These are phyloP conservation scores for Cladophialophora bantiana DNA, from an alignment of 2,329 filamentous ascomycete genomes.

Conservation along the genomic window DNA sequence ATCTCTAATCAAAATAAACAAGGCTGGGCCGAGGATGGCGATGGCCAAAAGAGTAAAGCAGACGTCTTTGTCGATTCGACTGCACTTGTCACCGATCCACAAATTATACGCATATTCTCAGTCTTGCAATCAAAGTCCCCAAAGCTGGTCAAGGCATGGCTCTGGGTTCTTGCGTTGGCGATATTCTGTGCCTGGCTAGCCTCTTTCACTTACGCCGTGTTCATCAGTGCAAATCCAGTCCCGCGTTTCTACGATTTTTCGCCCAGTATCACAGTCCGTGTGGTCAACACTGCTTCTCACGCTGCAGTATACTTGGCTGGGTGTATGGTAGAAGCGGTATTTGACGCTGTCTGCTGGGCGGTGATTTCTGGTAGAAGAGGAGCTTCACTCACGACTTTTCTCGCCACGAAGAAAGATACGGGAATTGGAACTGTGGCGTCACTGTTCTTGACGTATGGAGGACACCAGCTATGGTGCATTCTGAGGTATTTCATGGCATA, in stretches of 20 bases:
- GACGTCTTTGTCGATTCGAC: neutral
- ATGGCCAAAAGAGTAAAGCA: neutral
- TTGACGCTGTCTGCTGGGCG: conserved; percentile 1
- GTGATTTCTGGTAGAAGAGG: neutral
- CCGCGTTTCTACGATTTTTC: conserved; percentile 1
- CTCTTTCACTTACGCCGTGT: conserved; percentile 1
- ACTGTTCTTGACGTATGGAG: neutral
- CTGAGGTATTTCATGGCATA: neutral
- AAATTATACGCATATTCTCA: neutral
- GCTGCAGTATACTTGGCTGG: neutral
- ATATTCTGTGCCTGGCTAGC: neutral
- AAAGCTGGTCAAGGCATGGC: conserved; percentile 1
- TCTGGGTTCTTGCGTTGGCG: neutral
- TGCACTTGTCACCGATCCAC: conserved; percentile 1
- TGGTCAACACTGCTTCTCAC: conserved; percentile 5
- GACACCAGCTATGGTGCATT: conserved; percentile 4
- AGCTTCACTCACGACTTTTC: neutral
- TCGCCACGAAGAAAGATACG: conserved; percentile 1
- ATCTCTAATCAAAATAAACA: neutral
- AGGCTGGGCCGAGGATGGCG: neutral
- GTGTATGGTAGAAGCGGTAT: neutral
- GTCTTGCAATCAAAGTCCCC: neutral
- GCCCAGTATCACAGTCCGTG: neutral
- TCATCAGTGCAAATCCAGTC: neutral
- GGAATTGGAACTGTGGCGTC: neutral